Conservation (phyloP, 2,329 filamentous ascomycete species). For the Capronia epimyces region DNA sequence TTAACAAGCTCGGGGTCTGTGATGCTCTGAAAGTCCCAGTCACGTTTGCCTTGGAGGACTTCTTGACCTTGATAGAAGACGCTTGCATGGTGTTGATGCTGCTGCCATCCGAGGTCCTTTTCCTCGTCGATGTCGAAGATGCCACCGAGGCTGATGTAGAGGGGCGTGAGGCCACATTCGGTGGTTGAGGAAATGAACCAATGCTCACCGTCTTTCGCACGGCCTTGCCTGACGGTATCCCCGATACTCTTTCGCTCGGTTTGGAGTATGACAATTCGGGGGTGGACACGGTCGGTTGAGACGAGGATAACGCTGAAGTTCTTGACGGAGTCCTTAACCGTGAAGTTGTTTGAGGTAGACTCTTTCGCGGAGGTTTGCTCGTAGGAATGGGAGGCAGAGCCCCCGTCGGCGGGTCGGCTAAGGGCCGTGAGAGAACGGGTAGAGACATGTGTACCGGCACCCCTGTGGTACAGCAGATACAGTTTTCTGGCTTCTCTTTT, state of each 20-base stretch:
- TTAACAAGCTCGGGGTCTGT: conserved; percentile 67
- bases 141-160: conserved; percentile 51
- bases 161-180: conserved; percentile 60
- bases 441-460: conserved; percentile 19
- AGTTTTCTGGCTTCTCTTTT: background rate
- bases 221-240: conserved; percentile 55
- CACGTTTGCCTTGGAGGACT: conserved; percentile 53
- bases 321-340: conserved; percentile 43
- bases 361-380: conserved; percentile 62
- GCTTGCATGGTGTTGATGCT: conserved; percentile 32
- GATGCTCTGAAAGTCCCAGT: conserved; percentile 47
- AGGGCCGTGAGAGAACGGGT: conserved; percentile 45
- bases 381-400: conserved; percentile 70
- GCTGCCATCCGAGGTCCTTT: conserved; percentile 43
- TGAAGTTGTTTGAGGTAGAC: conserved; percentile 41
- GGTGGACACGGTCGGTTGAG: conserved; percentile 47
- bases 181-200: conserved; percentile 86
- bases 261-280: conserved; percentile 53
- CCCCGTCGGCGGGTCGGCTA: conserved; percentile 62
- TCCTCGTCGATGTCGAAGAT: conserved; percentile 33
- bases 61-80: conserved; percentile 46
- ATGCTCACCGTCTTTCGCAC: conserved; percentile 88
- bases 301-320: conserved; percentile 43
- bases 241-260: conserved; percentile 47
- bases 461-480: conserved; percentile 1